Base-by-base conservation (phyloP, 345 rosid species). In the Reutealis trisperma region DNA sequence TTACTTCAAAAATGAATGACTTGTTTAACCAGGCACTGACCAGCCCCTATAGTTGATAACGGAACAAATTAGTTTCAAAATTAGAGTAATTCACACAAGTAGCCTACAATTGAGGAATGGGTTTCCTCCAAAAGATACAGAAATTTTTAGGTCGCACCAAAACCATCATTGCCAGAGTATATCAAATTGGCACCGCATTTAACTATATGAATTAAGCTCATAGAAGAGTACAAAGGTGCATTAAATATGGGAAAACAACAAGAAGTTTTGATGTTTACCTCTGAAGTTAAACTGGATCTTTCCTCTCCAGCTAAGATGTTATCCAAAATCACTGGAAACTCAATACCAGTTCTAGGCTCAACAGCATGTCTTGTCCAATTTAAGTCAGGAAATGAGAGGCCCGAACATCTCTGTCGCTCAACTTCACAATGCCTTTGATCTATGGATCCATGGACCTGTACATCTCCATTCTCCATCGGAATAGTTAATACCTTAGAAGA, bases 261-360 rank as follows among this genome's bases (percentile, higher is more conserved):
- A 60, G 49, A 61, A 27, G 68, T 72, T 72, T 47, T 54, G 18
- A 52, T 57, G 47, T 41, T 84, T 82, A 94, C 97, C 97, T 91
- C 93, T 55, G 94, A 83, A 78, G 88, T 70, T 73, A 87, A 81
- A 57, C 81, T 74, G 24, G 86, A 79, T 71, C 85, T 78, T 65
- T 81, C 79, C 72, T 78, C 80, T 75, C 75, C 80, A 55, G 79
- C 76, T 44, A 67, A 73, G 10, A 77, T 27, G 76, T 83, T 80
- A 67, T 91, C 86, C 86, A 94, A 77, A 52, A 81, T 63, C 59
- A 82, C 22, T 13, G 98, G 98, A 81, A 94, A 93, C 84, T 94
- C 94, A 4, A 94, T 91, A 67, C 98, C 95, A 4, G 97, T 94
- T 71, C 81, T 84, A 52, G 96, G 92, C 84, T 94, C 98, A 45